Base-by-base conservation (phyloP, 2,329 filamentous ascomycete genomes). In the Xylogone sp. region DNA sequence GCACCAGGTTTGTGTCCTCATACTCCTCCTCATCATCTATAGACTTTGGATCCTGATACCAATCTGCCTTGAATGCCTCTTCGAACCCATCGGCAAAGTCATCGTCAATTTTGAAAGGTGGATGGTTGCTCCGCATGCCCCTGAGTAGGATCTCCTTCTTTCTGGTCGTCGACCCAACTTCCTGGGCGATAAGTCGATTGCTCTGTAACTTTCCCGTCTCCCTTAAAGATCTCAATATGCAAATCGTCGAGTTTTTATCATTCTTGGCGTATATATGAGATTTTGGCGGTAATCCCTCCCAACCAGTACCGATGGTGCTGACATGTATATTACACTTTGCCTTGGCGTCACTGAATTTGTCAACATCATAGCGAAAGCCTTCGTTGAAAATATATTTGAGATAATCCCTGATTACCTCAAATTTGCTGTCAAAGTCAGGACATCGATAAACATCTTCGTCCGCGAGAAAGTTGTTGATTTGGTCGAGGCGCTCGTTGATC, bases 381-480 rank as follows among this genome's bases (percentile, higher is more conserved):
- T 59, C 48, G 1, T 44, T 42, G 43, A 59, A 49, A 29, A 62
- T 42, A 21, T 58, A 46, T 16, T 49, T 21, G 12, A 65, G 27
- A 24, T 60, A 65, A 13, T 59, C 57, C 42, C 61, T 55, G n/a
- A 66, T 61, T 21, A 66, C 47, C 1, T 6, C 59, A 7, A 71
- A 61, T 47, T 71, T 70, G 10, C 54, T 45, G 1, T 68, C 58
- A 69, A 76, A 80, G 43, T 66, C 56, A 1, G 66, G 43, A 51
- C 69, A 71, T 16, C 73, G 69, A 51, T 74, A 69, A 5, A 64
- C 58, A 55, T 82, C 75, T 54, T 77, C 71, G 24, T 79, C 75
- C 3, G 70, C 60, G 20, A 83, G 71, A 54, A 78, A 82, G 55
- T 72, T 73, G 46, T 61, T 55, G n/a, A 64, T 52, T 34, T 67